Percentiles rank a stretch among this genome's conserved stretches.
These are phyloP conservation scores for Murraya paniculata DNA, from an alignment of 345 rosid genomes.

Conservation along the genomic window DNA sequence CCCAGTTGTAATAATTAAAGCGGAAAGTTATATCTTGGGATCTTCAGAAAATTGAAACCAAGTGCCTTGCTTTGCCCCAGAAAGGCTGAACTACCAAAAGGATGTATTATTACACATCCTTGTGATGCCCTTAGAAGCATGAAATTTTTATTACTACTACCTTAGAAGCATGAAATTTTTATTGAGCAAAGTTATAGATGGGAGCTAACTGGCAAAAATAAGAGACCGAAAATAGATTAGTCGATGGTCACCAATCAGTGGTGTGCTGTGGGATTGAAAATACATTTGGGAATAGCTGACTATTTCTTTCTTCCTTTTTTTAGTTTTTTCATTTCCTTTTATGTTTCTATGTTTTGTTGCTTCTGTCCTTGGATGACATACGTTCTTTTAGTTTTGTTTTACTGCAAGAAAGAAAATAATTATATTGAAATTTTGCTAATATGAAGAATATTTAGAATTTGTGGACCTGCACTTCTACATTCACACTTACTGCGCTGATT, in stretches of 20 bases:
- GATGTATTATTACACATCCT: background rate
- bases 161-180: background rate
- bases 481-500: conserved; percentile 1
- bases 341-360: conserved; percentile 6
- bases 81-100: background rate
- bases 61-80: background rate
- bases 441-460: background rate
- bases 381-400: background rate
- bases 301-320: conserved; percentile 1
- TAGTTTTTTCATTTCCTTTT: background rate
- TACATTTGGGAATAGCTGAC: background rate
- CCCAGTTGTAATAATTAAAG: background rate
- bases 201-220: background rate
- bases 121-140: background rate
- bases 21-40: background rate
- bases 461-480: background rate
- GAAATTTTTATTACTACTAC: background rate
- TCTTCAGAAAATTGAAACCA: background rate
- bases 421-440: background rate
- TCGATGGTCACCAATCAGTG: background rate
- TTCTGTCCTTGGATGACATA: background rate
- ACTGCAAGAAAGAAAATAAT: background rate
- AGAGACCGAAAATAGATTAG: background rate
- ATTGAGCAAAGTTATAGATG: background rate
- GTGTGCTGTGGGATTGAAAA: background rate